These are phyloP conservation scores for Mortierella sp. DNA, from an alignment of 371 early-diverging fungal genomes.

Conservation along the genomic window DNA sequence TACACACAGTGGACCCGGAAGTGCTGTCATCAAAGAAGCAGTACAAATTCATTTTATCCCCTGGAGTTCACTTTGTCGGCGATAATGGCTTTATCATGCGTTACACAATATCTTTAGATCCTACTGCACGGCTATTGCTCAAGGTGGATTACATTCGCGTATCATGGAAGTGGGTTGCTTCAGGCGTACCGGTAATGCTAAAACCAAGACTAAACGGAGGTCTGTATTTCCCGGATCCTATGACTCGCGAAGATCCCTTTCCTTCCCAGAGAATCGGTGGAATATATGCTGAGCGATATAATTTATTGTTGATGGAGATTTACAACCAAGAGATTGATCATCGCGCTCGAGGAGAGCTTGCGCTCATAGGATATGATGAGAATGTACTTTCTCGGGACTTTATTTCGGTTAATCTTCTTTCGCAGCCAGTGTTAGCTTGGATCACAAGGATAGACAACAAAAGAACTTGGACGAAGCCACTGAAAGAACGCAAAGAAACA, in stretches of 20 bases:
- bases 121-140: neutral
- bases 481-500: neutral
- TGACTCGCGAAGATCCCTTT: slow-evolving; percentile 13
- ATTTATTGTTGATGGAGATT: slow-evolving; percentile 26
- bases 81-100: slow-evolving; percentile 45
- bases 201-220: neutral
- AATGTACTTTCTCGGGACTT: slow-evolving; percentile 30
- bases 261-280: slow-evolving; percentile 37
- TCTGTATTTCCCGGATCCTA: slow-evolving; percentile 1
- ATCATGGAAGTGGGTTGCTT: slow-evolving; percentile 41
- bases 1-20: slow-evolving; percentile 32
- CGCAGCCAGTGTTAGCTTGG: slow-evolving; percentile 35
- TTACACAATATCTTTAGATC: slow-evolving; percentile 16
- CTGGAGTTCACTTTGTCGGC: slow-evolving; percentile 36
- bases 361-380: slow-evolving; percentile 28
- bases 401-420: slow-evolving; percentile 31
- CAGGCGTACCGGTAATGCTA: slow-evolving; percentile 12
- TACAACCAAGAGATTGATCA: slow-evolving; percentile 10
- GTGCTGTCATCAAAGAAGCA: slow-evolving; percentile 26
- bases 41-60: slow-evolving; percentile 38
- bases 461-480: too few species aligned
- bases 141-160: slow-evolving; percentile 47
- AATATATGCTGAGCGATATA: slow-evolving; percentile 36
- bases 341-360: slow-evolving; percentile 33
- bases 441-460: slow-evolving; percentile 13